These are phyloP conservation scores for Paraleonurus japonicus DNA, from an alignment of 257 asterid species.

Conservation along the genomic window DNA sequence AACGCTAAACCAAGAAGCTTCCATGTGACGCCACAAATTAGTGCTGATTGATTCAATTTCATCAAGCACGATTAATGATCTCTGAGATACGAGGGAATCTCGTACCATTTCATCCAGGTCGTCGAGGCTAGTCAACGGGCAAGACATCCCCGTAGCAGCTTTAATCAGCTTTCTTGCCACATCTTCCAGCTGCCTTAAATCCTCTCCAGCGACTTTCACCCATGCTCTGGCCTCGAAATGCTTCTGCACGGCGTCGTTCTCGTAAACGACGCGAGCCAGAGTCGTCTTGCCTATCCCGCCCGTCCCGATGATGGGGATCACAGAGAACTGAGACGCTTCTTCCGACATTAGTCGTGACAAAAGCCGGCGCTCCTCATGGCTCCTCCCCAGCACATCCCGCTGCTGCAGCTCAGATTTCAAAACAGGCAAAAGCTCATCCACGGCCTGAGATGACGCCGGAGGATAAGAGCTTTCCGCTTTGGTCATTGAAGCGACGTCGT, in stretches of 20 bases:
- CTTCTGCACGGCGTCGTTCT: neutral
- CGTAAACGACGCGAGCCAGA: neutral
- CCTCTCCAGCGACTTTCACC: neutral
- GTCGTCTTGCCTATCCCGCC: constrained; percentile 14
- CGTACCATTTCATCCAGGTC: constrained; percentile 1
- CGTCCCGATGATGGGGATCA: neutral
- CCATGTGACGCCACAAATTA: constrained; percentile 7
- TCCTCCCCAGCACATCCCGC: neutral
- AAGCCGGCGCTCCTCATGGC: neutral
- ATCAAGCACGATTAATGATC: constrained; percentile 14
- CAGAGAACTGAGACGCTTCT: neutral
- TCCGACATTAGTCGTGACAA: neutral
- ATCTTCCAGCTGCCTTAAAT: neutral
- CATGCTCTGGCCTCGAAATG: constrained; percentile 19
- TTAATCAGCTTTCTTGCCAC: neutral
- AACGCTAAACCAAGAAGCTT: neutral
- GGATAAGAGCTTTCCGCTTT: neutral
- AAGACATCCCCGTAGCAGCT: constrained; percentile 13
- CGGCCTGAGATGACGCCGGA: neutral
- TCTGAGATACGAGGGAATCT: constrained; percentile 5
- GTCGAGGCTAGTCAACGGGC: neutral
- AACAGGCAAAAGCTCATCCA: neutral
- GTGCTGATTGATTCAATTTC: neutral
- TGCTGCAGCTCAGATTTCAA: neutral
- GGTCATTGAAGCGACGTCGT: neutral